Evolutionary conservation across 306 rosid species (phyloP), one percentile per base, ranked within the genome.

Genomic region (Hippophae gyantsensis): DNA sequence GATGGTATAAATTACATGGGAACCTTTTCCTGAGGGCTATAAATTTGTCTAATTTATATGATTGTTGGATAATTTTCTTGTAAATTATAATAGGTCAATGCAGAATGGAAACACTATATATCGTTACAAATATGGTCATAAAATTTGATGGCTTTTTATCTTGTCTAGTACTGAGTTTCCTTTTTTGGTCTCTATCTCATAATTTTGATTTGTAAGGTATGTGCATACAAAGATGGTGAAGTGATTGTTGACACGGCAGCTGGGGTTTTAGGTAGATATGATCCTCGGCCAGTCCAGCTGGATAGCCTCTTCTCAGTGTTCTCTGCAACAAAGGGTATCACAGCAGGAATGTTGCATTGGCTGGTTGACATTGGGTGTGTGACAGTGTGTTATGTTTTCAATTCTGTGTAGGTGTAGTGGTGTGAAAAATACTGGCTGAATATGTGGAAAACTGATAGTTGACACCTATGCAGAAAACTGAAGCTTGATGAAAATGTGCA

Each of bases 341-440:
- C 99, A 49, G 94, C 97, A 14, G 99, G 97, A 80, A 86, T 93
- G 95, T 9, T 84, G 68, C 99, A 93, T 79, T 93, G 99, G 99
- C 81, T 93, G 74, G 90, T 82, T 48, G 99, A 89, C 74, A 89
- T 74, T 9, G 85, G 94, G 99, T 93, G 79, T 5, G 87, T 74
- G 38, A 32, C 38, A 61, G 52, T 50, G 54, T 54, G 43, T 67
- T 61, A 42, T 66, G 18, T 54, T 53, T 38, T 43, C 56, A 14
- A 44, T 1, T 53, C 41, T 43, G 18, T 12, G 23, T 42, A n/a
- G 59, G 13, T 53, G 23, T 18, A 4, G 32, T 64, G 43, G 14
- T 49, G 5, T 13, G 26, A 49, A 49, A 13, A 13, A 32, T 4
- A 32, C 38, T 32, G 38, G 38, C 38, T 4, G 38, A 32, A 32